Conservation (phyloP, 176 grass and related monocot species). For the Neostapfia colusana region DNA sequence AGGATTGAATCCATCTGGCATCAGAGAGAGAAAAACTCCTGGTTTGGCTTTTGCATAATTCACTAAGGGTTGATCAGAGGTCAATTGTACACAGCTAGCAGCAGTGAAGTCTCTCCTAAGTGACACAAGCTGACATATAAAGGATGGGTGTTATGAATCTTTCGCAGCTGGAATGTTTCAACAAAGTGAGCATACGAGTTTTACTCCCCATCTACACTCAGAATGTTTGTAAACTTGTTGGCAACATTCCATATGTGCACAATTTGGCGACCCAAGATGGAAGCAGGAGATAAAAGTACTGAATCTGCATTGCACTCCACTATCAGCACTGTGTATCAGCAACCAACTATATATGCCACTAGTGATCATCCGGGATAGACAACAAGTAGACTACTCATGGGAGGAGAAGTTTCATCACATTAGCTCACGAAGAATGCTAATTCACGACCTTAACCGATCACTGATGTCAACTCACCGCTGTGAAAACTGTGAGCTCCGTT, state of each 20-base stretch:
- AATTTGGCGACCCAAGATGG: neutral
- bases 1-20: neutral
- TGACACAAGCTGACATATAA: neutral
- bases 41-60: neutral
- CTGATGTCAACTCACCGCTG: slow-evolving; percentile 10
- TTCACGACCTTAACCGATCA: neutral
- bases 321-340: neutral
- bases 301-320: neutral
- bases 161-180: neutral
- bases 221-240: neutral
- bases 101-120: neutral
- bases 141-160: neutral
- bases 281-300: neutral
- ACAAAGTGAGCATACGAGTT: neutral
- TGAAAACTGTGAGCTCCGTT: too few species aligned
- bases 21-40: slow-evolving; percentile 1
- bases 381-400: neutral
- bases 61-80: neutral
- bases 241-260: neutral
- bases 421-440: neutral
- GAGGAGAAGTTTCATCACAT: neutral
- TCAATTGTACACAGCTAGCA: neutral
- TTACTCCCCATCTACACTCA: neutral
- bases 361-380: neutral
- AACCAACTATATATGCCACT: neutral